These are phyloP conservation scores for Noccaea caerulescens DNA, from an alignment of 345 rosid genomes.

Conservation along the genomic window DNA sequence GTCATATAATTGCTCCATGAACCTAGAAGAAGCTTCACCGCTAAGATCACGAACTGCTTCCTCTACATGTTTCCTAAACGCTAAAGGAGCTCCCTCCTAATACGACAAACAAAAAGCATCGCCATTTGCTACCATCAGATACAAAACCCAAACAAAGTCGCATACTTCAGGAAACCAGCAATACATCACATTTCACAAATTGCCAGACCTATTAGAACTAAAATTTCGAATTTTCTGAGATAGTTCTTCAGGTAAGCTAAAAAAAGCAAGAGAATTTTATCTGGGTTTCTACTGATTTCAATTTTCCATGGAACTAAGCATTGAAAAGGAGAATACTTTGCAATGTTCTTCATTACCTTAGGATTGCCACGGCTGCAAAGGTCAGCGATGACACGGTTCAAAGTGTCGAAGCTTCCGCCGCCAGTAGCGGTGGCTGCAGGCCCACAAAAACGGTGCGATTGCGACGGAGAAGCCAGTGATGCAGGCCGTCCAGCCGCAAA, in stretches of 20 bases:
- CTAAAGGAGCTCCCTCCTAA: slow-evolving; percentile 85
- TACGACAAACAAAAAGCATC: slow-evolving; percentile 17
- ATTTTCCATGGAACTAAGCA: slow-evolving; percentile 15
- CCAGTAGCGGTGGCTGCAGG: slow-evolving; percentile 52
- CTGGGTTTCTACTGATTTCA: slow-evolving; percentile 22
- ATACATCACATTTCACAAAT: background rate
- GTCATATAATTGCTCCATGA: slow-evolving; percentile 86
- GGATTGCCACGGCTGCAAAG: slow-evolving; percentile 80
- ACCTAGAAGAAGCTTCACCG: slow-evolving; percentile 87
- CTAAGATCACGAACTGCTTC: slow-evolving; percentile 85
- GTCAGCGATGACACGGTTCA: slow-evolving; percentile 80
- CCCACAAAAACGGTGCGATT: slow-evolving; percentile 61
- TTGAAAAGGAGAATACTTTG: slow-evolving; percentile 12
- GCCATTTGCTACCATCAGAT: slow-evolving; percentile 12
- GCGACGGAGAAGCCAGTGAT: slow-evolving; percentile 61
- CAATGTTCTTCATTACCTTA: slow-evolving; percentile 51
- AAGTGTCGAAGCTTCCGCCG: slow-evolving; percentile 75
- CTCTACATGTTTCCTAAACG: slow-evolving; percentile 85
- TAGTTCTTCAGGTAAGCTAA: background rate
- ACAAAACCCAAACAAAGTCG: slow-evolving; percentile 20
- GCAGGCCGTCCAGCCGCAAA: slow-evolving; percentile 49
- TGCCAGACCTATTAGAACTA: background rate
- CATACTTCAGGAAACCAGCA: slow-evolving; percentile 14
- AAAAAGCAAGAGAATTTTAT: slow-evolving; percentile 21
- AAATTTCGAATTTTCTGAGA: slow-evolving; percentile 1